Percentiles rank a stretch among this genome's conserved stretches.
Evolutionary conservation across 139 green algal genomes (phyloP).

Genomic region (Pleodorina starrii): DNA sequence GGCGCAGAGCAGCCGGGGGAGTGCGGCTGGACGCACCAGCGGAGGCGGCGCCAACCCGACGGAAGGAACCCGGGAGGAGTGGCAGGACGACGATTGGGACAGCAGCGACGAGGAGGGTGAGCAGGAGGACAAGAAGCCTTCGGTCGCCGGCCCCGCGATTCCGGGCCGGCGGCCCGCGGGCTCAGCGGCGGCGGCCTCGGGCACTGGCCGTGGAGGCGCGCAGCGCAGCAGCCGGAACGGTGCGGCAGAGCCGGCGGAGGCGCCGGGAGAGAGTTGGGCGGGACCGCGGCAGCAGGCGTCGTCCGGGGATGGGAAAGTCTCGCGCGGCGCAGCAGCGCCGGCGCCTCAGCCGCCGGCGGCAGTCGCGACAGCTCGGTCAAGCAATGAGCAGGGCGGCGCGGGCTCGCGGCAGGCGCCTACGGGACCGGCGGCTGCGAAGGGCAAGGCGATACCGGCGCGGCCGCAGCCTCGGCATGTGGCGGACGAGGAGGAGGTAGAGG

Average conservation of each 20-base stretch:
- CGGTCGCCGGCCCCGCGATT: background rate
- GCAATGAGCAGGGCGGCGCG: background rate
- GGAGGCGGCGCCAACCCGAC: background rate
- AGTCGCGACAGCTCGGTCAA: background rate
- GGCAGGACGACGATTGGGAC: slow-evolving; percentile 48
- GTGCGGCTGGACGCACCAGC: background rate
- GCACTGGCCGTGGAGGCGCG: background rate
- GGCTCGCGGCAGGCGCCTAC: background rate
- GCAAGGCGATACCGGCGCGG: background rate
- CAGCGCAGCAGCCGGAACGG: background rate
- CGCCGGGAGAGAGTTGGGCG: background rate
- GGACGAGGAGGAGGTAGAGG: slow-evolving; percentile 44
- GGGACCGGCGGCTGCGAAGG: background rate
- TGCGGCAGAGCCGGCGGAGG: background rate
- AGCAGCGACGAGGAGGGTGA: slow-evolving; percentile 40
- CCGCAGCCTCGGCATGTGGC: background rate
- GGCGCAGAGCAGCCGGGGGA: background rate
- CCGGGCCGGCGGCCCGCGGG: background rate
- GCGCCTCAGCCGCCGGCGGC: background rate
- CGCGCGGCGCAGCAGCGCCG: background rate
- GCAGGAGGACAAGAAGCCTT: background rate
- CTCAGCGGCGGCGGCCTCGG: background rate
- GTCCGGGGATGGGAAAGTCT: background rate
- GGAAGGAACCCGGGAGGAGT: slow-evolving; percentile 2
- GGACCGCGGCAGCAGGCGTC: background rate